Evolutionary conservation across 83 land plant genomes (phyloP).

Genomic region (Picea abies): DNA sequence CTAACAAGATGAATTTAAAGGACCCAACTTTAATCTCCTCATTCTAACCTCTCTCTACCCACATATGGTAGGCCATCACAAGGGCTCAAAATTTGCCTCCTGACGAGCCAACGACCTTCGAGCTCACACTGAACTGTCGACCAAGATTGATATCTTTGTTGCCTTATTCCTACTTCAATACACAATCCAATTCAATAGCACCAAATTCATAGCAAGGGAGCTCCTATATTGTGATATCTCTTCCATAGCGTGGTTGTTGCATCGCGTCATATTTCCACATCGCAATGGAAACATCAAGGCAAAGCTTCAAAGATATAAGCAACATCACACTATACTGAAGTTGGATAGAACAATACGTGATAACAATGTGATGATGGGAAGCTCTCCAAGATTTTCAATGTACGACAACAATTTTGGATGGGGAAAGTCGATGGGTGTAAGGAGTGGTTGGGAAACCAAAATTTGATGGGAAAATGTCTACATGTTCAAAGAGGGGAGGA

Average conservation of each 20-base stretch:
- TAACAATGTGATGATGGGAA: slow-evolving; percentile 54
- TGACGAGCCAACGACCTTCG: slow-evolving; percentile 22
- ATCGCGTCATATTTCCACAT: slow-evolving; percentile 35
- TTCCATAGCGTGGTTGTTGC: slow-evolving; percentile 15
- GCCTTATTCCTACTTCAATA: slow-evolving; percentile 40
- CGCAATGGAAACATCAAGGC: slow-evolving; percentile 27
- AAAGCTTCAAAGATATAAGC: slow-evolving; percentile 36
- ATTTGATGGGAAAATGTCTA: slow-evolving; percentile 70
- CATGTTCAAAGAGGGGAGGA: slow-evolving; percentile 52
- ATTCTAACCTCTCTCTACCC: slow-evolving; percentile 39
- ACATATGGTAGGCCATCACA: slow-evolving; percentile 41
- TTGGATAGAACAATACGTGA: slow-evolving; percentile 36
- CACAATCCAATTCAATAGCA: slow-evolving; percentile 22
- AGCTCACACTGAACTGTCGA: slow-evolving; percentile 34
- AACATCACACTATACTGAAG: slow-evolving; percentile 35
- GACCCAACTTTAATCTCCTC: slow-evolving; percentile 33
- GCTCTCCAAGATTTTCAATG: slow-evolving; percentile 70
- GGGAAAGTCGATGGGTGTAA: slow-evolving; percentile 58
- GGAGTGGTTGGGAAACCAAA: slow-evolving; percentile 61
- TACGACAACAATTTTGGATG: slow-evolving; percentile 77
- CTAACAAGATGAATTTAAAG: slow-evolving; percentile 16
- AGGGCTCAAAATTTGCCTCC: slow-evolving; percentile 32
- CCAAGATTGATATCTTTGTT: slow-evolving; percentile 34
- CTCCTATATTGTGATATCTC: too few species aligned
- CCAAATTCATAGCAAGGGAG: too few species aligned